phyloP scores from a whole-genome alignment of 768 basidiomycete genomes.

The Calvatia gigantea region DNA sequence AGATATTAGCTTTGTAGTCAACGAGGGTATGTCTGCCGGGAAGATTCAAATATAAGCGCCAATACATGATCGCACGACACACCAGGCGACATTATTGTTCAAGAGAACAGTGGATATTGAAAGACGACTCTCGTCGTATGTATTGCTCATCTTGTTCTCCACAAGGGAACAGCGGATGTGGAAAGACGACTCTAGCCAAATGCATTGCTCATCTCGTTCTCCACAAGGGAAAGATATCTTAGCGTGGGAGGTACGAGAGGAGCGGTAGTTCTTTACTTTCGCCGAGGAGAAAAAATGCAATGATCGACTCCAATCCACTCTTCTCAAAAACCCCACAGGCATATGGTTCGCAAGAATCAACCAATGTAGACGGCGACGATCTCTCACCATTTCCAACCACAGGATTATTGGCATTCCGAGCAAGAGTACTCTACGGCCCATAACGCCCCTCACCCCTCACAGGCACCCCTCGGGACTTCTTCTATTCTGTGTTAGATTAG shows the following conservation, averaged over 20 bases:
- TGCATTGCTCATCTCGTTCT: constrained; percentile 78
- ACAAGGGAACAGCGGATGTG: constrained; percentile 70
- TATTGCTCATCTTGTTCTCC: constrained; percentile 73
- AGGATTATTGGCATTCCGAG: constrained; percentile 77
- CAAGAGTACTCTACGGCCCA: constrained; percentile 80
- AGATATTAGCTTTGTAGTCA: constrained; percentile 56
- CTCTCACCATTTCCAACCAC: constrained; percentile 6
- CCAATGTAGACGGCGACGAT: constrained; percentile 3
- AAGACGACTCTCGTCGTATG: constrained; percentile 84
- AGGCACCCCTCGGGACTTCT: constrained; percentile 73
- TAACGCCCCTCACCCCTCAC: constrained; percentile 86
- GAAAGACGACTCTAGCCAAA: constrained; percentile 80
- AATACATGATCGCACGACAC: background rate
- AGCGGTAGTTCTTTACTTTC: background rate
- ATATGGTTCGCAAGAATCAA: constrained; percentile 32
- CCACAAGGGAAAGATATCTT: constrained; percentile 62
- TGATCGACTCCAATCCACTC: background rate
- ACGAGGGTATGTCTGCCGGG: constrained; percentile 39
- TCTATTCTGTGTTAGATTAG: constrained; percentile 32
- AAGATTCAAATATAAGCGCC: background rate
- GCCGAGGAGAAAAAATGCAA: background rate
- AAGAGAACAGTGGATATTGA: constrained; percentile 78
- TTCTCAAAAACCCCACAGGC: constrained; percentile 43
- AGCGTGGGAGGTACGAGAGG: constrained; percentile 58
- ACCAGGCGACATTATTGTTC: constrained; percentile 66